Conservation (phyloP, 768 basidiomycete genomes). For the Mycena epipterygia region DNA sequence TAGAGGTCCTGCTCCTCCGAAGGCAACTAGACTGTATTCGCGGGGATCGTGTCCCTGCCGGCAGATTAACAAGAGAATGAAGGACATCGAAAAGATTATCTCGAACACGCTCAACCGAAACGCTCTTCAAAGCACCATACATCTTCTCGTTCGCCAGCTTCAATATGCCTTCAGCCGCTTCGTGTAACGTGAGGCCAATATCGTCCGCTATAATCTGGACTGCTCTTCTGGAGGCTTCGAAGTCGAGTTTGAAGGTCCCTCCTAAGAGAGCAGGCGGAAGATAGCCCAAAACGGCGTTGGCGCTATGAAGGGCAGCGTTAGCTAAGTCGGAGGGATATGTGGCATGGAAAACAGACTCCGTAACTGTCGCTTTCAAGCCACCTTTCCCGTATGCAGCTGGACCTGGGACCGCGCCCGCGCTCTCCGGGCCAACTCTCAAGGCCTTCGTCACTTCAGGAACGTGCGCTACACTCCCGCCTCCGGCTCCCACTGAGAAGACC, state of each 20-base stretch:
- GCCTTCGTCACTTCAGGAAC: conserved; percentile 43
- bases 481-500: conserved; percentile 22
- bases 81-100: not conserved
- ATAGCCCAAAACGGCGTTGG: conserved; percentile 46
- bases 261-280: conserved; percentile 45
- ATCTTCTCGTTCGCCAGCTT: conserved; percentile 45
- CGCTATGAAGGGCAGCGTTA: conserved; percentile 18
- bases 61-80: not conserved
- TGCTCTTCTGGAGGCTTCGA: conserved; percentile 39
- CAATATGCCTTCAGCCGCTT: conserved; percentile 48
- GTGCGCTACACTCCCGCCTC: conserved; percentile 32
- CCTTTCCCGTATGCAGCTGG: conserved; percentile 47
- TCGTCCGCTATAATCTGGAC: conserved; percentile 41
- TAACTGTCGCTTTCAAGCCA: conserved; percentile 45
- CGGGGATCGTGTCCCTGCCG: conserved; percentile 46
- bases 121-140: conserved; percentile 46
- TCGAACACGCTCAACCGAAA: conserved; percentile 42
- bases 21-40: conserved; percentile 45
- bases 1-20: conserved; percentile 46
- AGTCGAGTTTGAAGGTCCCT: conserved; percentile 44
- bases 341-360: conserved; percentile 35
- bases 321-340: not conserved
- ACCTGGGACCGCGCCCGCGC: conserved; percentile 47
- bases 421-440: conserved; percentile 46
- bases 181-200: conserved; percentile 39